A percentile compares a stretch with the other conserved stretches of the same genome.
Conservation (phyloP, 2,329 filamentous ascomycete genomes). For the Aspergillus costaricaensis region DNA sequence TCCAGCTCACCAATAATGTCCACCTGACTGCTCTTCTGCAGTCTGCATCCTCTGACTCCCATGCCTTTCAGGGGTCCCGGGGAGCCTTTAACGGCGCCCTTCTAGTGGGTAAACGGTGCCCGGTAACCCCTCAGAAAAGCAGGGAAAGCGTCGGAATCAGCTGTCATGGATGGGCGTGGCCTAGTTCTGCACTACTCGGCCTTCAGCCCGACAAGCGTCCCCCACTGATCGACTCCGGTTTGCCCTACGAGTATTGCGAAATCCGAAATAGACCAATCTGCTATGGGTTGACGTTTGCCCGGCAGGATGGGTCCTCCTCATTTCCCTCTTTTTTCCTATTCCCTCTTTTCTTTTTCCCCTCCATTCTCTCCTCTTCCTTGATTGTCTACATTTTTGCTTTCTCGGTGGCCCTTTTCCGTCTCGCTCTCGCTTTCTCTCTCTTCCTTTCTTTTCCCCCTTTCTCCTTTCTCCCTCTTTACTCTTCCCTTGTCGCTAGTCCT, state of each 20-base stretch:
- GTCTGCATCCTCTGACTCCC: background rate
- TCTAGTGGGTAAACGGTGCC: background rate
- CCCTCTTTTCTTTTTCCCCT: background rate
- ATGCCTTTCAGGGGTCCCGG: background rate
- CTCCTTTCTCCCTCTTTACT: background rate
- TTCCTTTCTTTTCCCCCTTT: background rate
- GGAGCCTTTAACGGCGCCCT: background rate
- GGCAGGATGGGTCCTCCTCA: background rate
- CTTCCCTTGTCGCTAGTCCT: background rate
- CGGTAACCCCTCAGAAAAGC: background rate
- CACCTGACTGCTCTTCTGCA: background rate
- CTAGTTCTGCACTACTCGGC: constrained; percentile 2
- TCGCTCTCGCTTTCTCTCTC: background rate
- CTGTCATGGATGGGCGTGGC: background rate
- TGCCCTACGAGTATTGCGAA: constrained; percentile 5
- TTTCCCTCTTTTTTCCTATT: background rate
- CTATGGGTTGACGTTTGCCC: background rate
- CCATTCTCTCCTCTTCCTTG: constrained; percentile 5
- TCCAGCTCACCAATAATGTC: background rate
- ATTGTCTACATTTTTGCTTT: constrained; percentile 2
- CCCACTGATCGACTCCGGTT: constrained; percentile 10
- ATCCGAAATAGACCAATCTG: constrained; percentile 1
- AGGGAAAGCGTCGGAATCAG: background rate
- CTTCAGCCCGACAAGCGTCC: constrained; percentile 7
- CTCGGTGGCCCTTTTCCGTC: background rate